Evolutionary conservation across 2,329 filamentous ascomycete genomes (phyloP), one percentile per base, ranked within the genome.

Genomic region (Botryosphaeria agaves): DNA sequence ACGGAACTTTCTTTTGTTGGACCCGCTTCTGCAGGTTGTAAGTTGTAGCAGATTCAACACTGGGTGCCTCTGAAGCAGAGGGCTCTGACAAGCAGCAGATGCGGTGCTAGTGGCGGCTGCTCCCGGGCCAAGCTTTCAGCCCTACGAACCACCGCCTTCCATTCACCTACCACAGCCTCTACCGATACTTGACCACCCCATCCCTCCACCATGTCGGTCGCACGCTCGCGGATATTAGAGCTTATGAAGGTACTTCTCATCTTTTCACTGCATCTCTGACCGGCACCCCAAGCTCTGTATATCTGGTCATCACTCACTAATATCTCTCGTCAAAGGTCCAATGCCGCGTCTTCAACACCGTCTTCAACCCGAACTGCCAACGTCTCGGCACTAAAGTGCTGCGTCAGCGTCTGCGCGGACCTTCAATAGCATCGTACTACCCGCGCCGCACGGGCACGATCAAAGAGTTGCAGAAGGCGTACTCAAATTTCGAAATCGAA

Each of bases 361-460:
- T 76, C 31, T 95, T 75, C 64, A 98, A 98, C 57, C 89, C 89
- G 16, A 67, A 82, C 32, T 64, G 74, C 42, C 55, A 78, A 37
- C 81, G 89, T 37, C 72, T 82, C 42, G 89, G 89, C 47, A 94
- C 89, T 61, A 92, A 89, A 57, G 66, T 98, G 51, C 66, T 98
- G 36, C 81, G 85, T 47, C 80, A 94, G 54, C 74, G 85, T 47
- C 64, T 95, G 38, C 73, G 70, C 47, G 89, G 89, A n/a, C 81
- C 84, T 18, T 61, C 78, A 0, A 59, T 94, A 39, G 78, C 76
- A 23, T 67, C 81, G 34, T 98, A 94, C 64, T 98, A 98, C 52
- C 89, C 89, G 2, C 72, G 75, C 40, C 77, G 66, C 37, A 61
- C 76, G 11, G 72, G 71, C 15, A 76, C 76, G 0, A 69, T 91